phyloP scores from a whole-genome alignment of 768 basidiomycete species.

The Sutorius australiensis region DNA sequence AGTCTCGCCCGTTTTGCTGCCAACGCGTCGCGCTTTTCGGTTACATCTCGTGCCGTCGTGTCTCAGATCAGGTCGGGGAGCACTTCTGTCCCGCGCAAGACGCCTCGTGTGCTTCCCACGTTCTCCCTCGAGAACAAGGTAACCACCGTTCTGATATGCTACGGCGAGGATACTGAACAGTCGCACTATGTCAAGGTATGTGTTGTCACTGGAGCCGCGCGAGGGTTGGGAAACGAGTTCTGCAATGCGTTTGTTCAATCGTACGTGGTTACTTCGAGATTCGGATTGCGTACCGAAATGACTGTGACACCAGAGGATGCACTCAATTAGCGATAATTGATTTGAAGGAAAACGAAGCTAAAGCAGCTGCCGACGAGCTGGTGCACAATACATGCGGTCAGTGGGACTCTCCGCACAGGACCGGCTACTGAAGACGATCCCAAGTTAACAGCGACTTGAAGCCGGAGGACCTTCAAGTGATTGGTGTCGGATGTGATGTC shows the following conservation, averaged over 20 bases:
- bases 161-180: not conserved
- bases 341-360: constrained; percentile 65
- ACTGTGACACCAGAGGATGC: constrained; percentile 68
- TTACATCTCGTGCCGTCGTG: constrained; percentile 9
- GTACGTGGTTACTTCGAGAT: constrained; percentile 34
- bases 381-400: constrained; percentile 47
- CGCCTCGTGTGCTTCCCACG: constrained; percentile 56
- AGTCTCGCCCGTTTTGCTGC: constrained; percentile 26
- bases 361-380: constrained; percentile 68
- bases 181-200: constrained; percentile 61
- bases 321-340: constrained; percentile 78
- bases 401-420: constrained; percentile 24
- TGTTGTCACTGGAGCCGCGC: constrained; percentile 89
- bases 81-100: constrained; percentile 19
- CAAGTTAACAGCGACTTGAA: constrained; percentile 54
- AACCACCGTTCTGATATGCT: not conserved
- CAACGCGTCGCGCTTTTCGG: constrained; percentile 7
- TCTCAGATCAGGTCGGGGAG: constrained; percentile 24
- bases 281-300: constrained; percentile 2
- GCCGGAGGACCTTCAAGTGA: constrained; percentile 55
- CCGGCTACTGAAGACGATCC: constrained; percentile 29
- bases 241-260: constrained; percentile 87
- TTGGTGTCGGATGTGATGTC: constrained; percentile 86
- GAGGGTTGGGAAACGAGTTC: constrained; percentile 88
- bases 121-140: constrained; percentile 83